A percentile compares a stretch with the other conserved stretches of the same genome.
These are phyloP conservation scores for Phytophthora hybrid DNA, from an alignment of 352 stramenopile genomes.

Conservation along the genomic window DNA sequence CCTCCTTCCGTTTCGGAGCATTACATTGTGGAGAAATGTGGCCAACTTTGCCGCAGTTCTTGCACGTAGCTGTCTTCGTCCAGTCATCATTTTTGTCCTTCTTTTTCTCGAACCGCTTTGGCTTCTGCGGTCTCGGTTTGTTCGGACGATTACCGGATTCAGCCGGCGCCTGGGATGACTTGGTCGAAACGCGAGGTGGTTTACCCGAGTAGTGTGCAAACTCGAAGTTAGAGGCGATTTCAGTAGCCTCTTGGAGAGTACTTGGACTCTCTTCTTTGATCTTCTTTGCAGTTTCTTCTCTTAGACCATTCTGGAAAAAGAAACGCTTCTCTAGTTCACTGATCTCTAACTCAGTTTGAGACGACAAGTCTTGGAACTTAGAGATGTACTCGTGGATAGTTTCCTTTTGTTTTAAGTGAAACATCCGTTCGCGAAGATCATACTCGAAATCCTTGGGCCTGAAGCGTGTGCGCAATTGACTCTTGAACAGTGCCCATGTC, in stretches of 20 bases:
- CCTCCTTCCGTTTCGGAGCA: neutral
- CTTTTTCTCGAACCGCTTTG: neutral
- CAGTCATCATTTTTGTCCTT: neutral
- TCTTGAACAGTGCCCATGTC: neutral
- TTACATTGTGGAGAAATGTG: too few species aligned
- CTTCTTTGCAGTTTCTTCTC: slow-evolving; percentile 23
- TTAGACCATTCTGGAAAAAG: slow-evolving; percentile 29
- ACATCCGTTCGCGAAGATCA: too few species aligned
- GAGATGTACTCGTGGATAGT: too few species aligned
- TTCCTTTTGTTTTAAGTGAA: too few species aligned
- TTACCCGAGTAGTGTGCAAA: slow-evolving; percentile 26
- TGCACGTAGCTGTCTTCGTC: slow-evolving; percentile 27
- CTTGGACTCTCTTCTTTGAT: slow-evolving; percentile 14
- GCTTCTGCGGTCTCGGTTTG: neutral
- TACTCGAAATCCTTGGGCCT: too few species aligned
- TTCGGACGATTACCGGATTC: neutral
- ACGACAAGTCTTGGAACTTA: too few species aligned
- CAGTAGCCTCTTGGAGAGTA: too few species aligned
- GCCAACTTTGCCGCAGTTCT: slow-evolving; percentile 15
- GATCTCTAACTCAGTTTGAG: slow-evolving; percentile 6
- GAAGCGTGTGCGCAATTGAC: too few species aligned
- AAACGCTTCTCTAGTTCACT: slow-evolving; percentile 28
- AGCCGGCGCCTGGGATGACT: neutral
- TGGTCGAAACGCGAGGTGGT: neutral
- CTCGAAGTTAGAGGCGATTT: neutral